Evolutionary conservation across 225 moss, liverwort and hornwort genomes (phyloP), one percentile per base, ranked within the genome.

Genomic region (Sphagnum tenellum): DNA sequence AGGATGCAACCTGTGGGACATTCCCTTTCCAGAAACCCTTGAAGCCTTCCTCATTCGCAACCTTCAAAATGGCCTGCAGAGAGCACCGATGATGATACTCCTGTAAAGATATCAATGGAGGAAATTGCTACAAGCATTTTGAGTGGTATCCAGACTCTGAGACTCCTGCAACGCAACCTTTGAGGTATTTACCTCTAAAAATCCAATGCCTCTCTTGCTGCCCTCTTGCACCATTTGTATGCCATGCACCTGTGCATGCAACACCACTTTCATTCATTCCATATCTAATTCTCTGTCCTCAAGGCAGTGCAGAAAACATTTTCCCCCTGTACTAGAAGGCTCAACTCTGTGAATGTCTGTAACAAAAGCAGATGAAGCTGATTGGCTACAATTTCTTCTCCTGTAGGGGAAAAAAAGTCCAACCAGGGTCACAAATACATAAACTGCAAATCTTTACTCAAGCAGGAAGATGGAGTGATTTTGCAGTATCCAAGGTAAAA

Each of bases 1-100:
- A 29, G 29, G 29, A 29, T 29, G 29, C 29, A 29, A 29, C 88
- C 86, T 93, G 93, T 48, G 93, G 89, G 52, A 93, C 64, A 64
- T 93, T 93, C 54, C 93, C 93, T 75, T 77, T 93, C 93, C 93
- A 93, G 57, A 78, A 89, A 57, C 93, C 93, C 71, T 67, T 63
- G n/a, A 88, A 55, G 66, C 93, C 93, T 77, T 89, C 93, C 70
- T 89, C 86, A 55, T 72, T 70, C 47, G 88, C 87, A 71, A 93
- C 82, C 74, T 84, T 86, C 73, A 75, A 64, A 44, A 93, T 72
- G n/a, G 89, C 86, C 76, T 88, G 81, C 64, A n/a, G 48, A 29
- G 29, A 67, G 60, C 59, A 49, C 49, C 57, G 55, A 12, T 48
- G 58, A 61, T 12, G 14, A 45, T 47, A n/a, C 29, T 29, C 47